Evolutionary conservation across 306 rosid genomes (phyloP).

Genomic region (Gleditsia sinensis): DNA sequence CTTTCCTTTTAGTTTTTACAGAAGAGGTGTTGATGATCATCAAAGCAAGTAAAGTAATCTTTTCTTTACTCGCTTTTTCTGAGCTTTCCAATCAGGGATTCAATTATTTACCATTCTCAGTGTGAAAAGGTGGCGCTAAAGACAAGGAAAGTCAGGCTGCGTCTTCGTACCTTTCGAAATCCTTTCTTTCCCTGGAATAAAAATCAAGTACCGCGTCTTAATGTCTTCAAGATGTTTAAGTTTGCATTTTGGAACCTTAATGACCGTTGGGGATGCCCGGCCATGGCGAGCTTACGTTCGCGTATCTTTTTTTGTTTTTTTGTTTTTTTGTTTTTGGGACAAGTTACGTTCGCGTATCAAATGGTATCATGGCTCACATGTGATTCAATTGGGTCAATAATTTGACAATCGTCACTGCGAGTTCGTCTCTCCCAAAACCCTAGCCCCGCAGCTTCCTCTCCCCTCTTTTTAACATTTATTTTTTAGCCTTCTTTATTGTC

Average conservation of each 20-base stretch:
- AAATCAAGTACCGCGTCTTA: no score
- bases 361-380: background rate
- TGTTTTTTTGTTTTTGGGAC: no score
- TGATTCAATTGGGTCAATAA: background rate
- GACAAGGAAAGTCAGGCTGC: slow-evolving; percentile 39
- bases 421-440: no score
- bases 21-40: background rate
- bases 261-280: background rate
- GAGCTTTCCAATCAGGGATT: slow-evolving; percentile 30
- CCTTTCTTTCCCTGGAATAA: slow-evolving; percentile 4
- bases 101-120: slow-evolving; percentile 38
- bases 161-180: slow-evolving; percentile 34
- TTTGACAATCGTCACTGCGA: background rate
- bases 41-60: slow-evolving; percentile 6
- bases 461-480: no score
- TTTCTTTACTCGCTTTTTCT: background rate
- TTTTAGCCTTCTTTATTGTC: no score
- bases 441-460: no score
- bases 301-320: no score
- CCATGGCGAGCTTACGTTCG: no score
- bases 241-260: background rate
- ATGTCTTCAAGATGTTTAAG: no score
- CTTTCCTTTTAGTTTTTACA: background rate
- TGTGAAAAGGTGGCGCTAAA: slow-evolving; percentile 25
- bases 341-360: background rate